phyloP scores from a whole-genome alignment of 2,329 filamentous ascomycete species.

The Colletotrichum caudatum region DNA sequence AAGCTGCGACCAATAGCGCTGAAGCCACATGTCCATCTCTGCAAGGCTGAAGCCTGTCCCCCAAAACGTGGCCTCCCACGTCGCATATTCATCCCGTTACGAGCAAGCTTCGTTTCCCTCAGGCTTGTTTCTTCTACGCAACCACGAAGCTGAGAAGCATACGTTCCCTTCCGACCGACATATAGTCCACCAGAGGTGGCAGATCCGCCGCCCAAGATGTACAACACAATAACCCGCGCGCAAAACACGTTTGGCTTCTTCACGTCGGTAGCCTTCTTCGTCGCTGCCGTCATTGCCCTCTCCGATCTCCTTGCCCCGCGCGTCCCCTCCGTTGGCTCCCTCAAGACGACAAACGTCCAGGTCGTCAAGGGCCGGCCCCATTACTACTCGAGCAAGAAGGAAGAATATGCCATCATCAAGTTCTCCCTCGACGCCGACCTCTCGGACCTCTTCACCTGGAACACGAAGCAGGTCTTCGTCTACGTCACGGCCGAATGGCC shows the following conservation, averaged over 20 bases:
- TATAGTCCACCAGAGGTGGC: conserved; percentile 16
- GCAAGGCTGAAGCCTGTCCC: conserved; percentile 40
- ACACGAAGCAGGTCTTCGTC: conserved; percentile 98
- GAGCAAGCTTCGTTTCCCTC: conserved; percentile 4
- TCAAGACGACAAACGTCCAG: conserved; percentile 82
- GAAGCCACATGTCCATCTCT: conserved; percentile 31
- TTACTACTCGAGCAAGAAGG: conserved; percentile 92
- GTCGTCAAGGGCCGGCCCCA: conserved; percentile 94
- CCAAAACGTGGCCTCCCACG: conserved; percentile 31
- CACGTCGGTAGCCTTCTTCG: conserved; percentile 88
- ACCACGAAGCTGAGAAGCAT: conserved; percentile 8
- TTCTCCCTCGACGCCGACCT: conserved; percentile 96
- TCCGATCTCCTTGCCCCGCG: conserved; percentile 81
- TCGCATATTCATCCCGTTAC: conserved; percentile 27
- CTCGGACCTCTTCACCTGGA: conserved; percentile 95
- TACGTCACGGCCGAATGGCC: conserved; percentile 89
- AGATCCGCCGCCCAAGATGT: conserved; percentile 70
- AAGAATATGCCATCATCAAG: conserved; percentile 94
- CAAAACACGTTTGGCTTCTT: conserved; percentile 99
- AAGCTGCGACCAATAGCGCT: conserved; percentile 28
- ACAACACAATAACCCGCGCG: conserved; percentile 84
- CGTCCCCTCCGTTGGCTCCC: conserved; percentile 69
- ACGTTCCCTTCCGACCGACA: not conserved
- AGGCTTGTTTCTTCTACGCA: conserved; percentile 10
- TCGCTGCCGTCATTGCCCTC: conserved; percentile 83